Evolutionary conservation across 805 yeast genomes (phyloP), one percentile per base, ranked within the genome.

Genomic region (Spathaspora hagerdaliae): DNA sequence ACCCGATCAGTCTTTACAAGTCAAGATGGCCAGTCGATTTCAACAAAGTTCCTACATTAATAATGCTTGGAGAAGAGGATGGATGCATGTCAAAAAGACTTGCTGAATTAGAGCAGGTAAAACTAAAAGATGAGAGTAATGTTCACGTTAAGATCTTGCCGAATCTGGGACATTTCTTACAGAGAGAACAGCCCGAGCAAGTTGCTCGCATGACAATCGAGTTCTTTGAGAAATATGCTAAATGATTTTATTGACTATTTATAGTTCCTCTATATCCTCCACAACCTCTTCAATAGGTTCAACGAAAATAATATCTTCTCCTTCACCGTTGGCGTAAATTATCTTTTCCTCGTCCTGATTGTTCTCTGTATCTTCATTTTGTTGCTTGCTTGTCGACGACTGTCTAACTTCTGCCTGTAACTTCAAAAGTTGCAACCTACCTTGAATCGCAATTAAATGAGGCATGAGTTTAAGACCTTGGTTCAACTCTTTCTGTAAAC

Each of bases 361-460:
- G n/a, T 43, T 47, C 9, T 53, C 52, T 27, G 53, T 55, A 32
- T 46, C 45, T 7, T 39, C 52, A 29, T 51, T 57, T 3, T 52
- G 60, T 11, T 53, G 57, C 13, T 45, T 51, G 10, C 48, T 55
- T 4, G 39, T 38, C 6, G 41, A 43, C 39, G 48, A 50, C n/a
- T 49, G 45, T 48, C 97, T 81, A 52, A 92, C 67, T 46, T 78
- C 75, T 9, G 88, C 74, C 65, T 92, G 98, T 3, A 89, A 78
- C 51, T 78, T 78, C 37, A 92, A 73, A 61, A 92, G 74, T 56
- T 84, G 86, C 39, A 92, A 70, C 51, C 94, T 79, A 39, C 99
- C 99, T 62, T 91, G 95, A 29, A 92, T 74, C 1, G 94, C 82
- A 26, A 91, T 67, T 42, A 92, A 71, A 35, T 79, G 75, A 7